A percentile compares a stretch with the other conserved stretches of the same genome.
phyloP scores from a whole-genome alignment of 176 grass and related monocot species.

The Cenchrus fungigraminus region DNA sequence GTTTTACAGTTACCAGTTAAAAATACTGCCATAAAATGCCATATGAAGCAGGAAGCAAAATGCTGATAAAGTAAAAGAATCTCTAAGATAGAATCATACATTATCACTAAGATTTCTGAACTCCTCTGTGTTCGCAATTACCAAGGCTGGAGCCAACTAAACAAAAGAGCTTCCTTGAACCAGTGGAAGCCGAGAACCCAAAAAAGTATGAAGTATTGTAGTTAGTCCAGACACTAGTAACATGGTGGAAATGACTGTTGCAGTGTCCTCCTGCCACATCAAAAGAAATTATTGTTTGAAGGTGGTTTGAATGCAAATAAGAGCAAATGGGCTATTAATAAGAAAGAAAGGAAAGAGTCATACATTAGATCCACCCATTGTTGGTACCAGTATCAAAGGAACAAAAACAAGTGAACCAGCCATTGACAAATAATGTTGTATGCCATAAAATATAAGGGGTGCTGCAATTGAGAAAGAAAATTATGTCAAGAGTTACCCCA shows the following conservation, averaged over 20 bases:
- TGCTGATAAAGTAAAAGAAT: conserved; percentile 31
- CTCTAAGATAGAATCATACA: conserved; percentile 52
- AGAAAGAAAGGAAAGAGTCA: conserved; percentile 38
- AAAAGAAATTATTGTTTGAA: conserved; percentile 48
- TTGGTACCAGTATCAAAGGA: conserved; percentile 94
- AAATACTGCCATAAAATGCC: neutral
- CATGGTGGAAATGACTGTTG: conserved; percentile 95
- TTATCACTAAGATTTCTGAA: conserved; percentile 97
- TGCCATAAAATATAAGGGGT: conserved; percentile 81
- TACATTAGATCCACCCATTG: conserved; percentile 98
- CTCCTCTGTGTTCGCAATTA: conserved; percentile 92
- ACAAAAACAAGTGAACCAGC: conserved; percentile 96
- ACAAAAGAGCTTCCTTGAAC: conserved; percentile 98
- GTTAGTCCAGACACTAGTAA: conserved; percentile 85
- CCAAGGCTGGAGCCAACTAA: conserved; percentile 93
- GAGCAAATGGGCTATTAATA: conserved; percentile 35
- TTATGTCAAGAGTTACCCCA: conserved; percentile 15
- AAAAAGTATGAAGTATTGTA: conserved; percentile 90
- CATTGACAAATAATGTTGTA: conserved; percentile 97
- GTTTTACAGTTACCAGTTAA: neutral
- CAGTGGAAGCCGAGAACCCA: conserved; percentile 91
- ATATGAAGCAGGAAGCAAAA: conserved; percentile 17
- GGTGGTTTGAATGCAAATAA: conserved; percentile 29
- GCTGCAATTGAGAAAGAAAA: conserved; percentile 62
- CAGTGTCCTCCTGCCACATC: conserved; percentile 84